phyloP scores from a whole-genome alignment of 495 filamentous ascomycete genomes.

The Lasiosphaeria miniovina region DNA sequence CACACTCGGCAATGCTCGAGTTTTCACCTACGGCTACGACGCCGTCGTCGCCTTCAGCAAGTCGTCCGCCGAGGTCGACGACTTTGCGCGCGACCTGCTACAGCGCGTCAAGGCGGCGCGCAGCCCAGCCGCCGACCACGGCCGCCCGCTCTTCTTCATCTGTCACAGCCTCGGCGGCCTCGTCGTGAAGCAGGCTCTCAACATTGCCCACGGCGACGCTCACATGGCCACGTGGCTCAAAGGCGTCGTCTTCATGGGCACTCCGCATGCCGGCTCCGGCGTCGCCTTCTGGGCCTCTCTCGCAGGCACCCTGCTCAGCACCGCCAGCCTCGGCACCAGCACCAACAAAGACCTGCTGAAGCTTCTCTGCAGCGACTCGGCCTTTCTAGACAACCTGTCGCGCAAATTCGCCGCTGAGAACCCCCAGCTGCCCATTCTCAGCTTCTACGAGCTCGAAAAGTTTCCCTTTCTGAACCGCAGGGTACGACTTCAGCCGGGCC shows the following conservation, averaged over 20 bases:
- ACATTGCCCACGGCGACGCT: not conserved
- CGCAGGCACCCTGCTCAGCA: not conserved
- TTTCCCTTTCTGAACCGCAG: not conserved
- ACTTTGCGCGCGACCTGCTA: not conserved
- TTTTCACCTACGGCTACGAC: not conserved
- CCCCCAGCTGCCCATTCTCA: not conserved
- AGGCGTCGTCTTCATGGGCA: not conserved
- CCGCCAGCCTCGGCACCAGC: not conserved
- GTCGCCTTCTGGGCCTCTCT: not conserved
- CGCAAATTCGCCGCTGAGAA: not conserved
- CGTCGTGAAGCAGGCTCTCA: not conserved
- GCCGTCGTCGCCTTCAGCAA: not conserved
- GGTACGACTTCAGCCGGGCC: not conserved
- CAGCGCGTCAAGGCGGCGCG: not conserved
- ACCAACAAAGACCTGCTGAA: not conserved
- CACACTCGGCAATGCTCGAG: not conserved
- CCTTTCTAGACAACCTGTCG: not conserved
- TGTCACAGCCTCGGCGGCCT: not conserved
- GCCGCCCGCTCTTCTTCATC: not conserved
- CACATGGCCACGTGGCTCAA: not conserved
- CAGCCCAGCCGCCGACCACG: not conserved
- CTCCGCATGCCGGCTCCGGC: not conserved
- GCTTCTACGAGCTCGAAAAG: conserved; percentile 1
- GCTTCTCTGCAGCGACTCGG: not conserved
- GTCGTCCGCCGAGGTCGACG: not conserved